Evolutionary conservation across 2,329 filamentous ascomycete genomes (phyloP), one percentile per base, ranked within the genome.

Genomic region (Cordyceps cicadae): DNA sequence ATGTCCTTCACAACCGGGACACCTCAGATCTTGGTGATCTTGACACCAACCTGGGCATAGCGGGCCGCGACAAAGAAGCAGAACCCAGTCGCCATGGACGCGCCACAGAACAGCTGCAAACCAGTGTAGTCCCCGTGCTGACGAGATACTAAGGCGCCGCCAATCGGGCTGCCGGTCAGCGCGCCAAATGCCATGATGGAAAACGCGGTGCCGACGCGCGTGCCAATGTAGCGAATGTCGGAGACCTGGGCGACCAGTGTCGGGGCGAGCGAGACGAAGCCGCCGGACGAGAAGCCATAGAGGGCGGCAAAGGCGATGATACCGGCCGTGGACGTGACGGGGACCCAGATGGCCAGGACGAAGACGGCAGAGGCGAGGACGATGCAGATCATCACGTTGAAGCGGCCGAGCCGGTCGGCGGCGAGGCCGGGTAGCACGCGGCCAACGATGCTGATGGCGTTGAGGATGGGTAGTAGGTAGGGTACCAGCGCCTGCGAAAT

Each of bases 161-260:
- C 87, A 65, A 90, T 87, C 0, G 88, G 88, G 51, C 79, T 84
- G 0, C 87, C 86, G 0, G 84, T 84, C 55, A 92, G 73, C 1
- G 84, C 86, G 4, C 85, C 87, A 37, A 91, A 74, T 1, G 83
- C 79, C 60, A 85, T 77, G 52, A 86, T 70, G 17, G 83, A 80
- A 68, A 88, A 89, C 29, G 84, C 78, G 0, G 81, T 79, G 0
- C 89, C 89, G 2, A 81, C 85, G 6, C 88, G 78, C 1, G 86
- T 81, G 15, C 89, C 89, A 39, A 92, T 86, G 69, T 89, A 80
- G 21, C 82, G 77, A 43, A 90, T 81, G 51, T 89, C 86, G 1
- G 83, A 86, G 63, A 91, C 87, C 67, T 91, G 87, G 1, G 86
- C 87, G 24, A 92, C 76, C 15, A 88, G 75, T 0, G 86, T 80